Conservation (phyloP, 2,329 filamentous ascomycete genomes). For the Teratosphaeriaceae sp. region DNA sequence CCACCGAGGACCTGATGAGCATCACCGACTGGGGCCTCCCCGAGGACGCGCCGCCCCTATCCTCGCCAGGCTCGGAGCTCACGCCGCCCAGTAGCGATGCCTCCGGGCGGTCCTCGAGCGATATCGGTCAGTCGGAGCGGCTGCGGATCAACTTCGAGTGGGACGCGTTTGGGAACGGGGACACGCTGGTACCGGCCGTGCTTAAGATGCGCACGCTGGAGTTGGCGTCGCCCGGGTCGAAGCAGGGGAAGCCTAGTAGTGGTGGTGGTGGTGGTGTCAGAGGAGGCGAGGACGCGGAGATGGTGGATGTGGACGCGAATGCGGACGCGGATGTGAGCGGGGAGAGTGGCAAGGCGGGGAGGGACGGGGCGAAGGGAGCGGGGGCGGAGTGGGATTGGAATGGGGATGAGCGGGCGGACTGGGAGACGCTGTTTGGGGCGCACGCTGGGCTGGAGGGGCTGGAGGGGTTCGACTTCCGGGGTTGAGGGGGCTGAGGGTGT, state of each 20-base stretch:
- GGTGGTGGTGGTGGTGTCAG: not conserved
- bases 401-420: not conserved
- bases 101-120: constrained; percentile 33
- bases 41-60: constrained; percentile 5
- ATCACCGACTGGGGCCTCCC: constrained; percentile 17
- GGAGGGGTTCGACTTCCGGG: too few relatives aligned
- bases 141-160: constrained; percentile 33
- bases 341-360: not conserved
- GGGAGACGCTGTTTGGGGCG: constrained; percentile 4
- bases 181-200: constrained; percentile 19
- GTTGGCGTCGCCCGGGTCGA: not conserved
- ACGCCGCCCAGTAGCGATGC: constrained; percentile 19
- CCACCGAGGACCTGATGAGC: not conserved
- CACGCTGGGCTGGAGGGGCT: constrained; percentile 3
- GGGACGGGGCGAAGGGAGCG: not conserved
- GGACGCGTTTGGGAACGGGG: constrained; percentile 27
- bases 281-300: not conserved
- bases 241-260: too few relatives aligned
- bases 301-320: not conserved
- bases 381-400: constrained; percentile 5
- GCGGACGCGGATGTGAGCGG: too few relatives aligned
- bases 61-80: constrained; percentile 23
- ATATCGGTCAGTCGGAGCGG: constrained; percentile 38
- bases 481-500: too few relatives aligned
- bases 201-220: constrained; percentile 6